phyloP scores from a whole-genome alignment of 768 basidiomycete species.

The Krasilnikovozyma curviuscula region DNA sequence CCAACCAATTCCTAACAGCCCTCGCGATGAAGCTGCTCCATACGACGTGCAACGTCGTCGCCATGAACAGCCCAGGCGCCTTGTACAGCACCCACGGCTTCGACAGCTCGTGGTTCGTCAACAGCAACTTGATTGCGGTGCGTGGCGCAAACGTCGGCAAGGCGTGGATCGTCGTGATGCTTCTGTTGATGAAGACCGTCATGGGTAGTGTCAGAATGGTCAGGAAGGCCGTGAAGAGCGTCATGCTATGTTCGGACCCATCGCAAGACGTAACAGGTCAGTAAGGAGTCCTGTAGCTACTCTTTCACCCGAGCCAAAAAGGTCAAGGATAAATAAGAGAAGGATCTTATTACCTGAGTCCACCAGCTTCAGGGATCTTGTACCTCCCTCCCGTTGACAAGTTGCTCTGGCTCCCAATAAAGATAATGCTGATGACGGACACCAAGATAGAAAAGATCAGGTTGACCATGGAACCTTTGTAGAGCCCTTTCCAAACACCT shows the following conservation, averaged over 20 bases:
- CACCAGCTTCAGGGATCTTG: conserved; percentile 1
- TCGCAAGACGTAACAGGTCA: neutral
- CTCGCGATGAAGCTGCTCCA: neutral
- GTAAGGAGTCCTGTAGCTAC: neutral
- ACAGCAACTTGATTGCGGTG: neutral
- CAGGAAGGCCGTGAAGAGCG: neutral
- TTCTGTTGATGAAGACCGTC: conserved; percentile 1
- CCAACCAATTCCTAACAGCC: neutral
- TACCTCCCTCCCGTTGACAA: conserved; percentile 4
- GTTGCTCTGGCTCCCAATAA: neutral
- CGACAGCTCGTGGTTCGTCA: conserved; percentile 5
- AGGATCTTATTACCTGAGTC: neutral
- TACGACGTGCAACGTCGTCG: neutral
- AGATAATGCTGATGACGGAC: neutral
- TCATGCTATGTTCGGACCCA: neutral
- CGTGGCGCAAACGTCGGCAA: neutral
- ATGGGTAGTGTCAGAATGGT: neutral
- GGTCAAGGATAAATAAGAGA: neutral
- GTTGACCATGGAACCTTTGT: conserved; percentile 6
- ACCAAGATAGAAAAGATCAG: neutral
- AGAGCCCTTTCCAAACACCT: neutral
- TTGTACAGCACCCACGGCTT: neutral
- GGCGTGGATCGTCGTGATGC: neutral
- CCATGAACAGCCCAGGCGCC: conserved; percentile 3
- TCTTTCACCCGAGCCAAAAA: neutral